These are phyloP conservation scores for Hirsutella thompsonii DNA, from an alignment of 2,329 filamentous ascomycete genomes.

Conservation along the genomic window DNA sequence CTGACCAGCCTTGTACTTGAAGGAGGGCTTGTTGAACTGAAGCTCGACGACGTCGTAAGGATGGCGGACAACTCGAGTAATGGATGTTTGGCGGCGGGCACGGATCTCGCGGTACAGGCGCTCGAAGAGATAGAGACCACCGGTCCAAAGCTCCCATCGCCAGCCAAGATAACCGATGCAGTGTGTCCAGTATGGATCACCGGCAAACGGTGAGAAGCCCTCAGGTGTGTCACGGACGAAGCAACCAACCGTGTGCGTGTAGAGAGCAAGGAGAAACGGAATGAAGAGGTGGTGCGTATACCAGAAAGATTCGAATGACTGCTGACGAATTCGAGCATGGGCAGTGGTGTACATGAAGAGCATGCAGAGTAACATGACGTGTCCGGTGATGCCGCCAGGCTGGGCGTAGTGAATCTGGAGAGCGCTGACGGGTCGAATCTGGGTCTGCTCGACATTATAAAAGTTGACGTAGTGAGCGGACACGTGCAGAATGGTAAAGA, in stretches of 20 bases:
- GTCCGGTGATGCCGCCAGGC: slow-evolving; percentile 84
- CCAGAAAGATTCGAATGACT: slow-evolving; percentile 98
- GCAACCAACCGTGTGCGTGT: slow-evolving; percentile 91
- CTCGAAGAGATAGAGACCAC: slow-evolving; percentile 75
- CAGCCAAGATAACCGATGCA: slow-evolving; percentile 93
- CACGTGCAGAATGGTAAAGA: slow-evolving; percentile 72
- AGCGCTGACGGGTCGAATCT: slow-evolving; percentile 69
- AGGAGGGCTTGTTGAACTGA: slow-evolving; percentile 89
- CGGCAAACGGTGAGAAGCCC: slow-evolving; percentile 73
- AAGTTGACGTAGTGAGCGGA: slow-evolving; percentile 93
- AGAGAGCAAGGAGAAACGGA: slow-evolving; percentile 83
- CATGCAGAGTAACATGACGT: slow-evolving; percentile 99
- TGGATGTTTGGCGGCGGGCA: slow-evolving; percentile 70
- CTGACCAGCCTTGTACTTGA: slow-evolving; percentile 97
- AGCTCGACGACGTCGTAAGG: slow-evolving; percentile 97
- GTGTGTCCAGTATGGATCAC: slow-evolving; percentile 72
- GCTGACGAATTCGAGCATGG: slow-evolving; percentile 85
- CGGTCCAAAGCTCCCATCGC: slow-evolving; percentile 89
- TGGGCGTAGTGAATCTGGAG: slow-evolving; percentile 86
- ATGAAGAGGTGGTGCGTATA: slow-evolving; percentile 99
- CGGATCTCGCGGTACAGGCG: slow-evolving; percentile 86
- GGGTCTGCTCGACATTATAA: slow-evolving; percentile 80
- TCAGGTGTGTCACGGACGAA: slow-evolving; percentile 76
- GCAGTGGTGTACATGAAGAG: slow-evolving; percentile 94
- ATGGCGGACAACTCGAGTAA: slow-evolving; percentile 88